Base-by-base conservation (phyloP, 192 early-diverging fungal species). In the Podila epigama region DNA sequence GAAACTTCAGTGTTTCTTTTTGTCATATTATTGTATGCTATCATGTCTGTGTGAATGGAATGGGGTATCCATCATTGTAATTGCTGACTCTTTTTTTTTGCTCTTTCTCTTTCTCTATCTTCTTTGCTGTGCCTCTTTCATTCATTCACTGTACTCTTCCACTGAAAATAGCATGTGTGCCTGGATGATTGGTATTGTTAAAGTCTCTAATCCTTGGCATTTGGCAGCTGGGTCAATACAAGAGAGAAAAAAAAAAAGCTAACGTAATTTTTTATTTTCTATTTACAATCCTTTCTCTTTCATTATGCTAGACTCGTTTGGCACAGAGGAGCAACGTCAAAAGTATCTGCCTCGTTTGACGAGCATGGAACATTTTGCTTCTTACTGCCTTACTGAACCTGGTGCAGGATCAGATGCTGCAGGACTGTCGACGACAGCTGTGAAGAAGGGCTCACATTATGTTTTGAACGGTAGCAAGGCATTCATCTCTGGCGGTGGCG, bases 321-420 rank as follows among this genome's bases (percentile, higher is more conserved):
- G 83, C 32, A 66, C 50, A 50, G 69, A 85, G 25, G 77, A 81
- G 57, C 80, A 86, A 54, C 68, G 70, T 25, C 69, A 78, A 61
- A 87, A 87, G 56, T 97, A 95, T 81, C 84, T 97, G 44, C 88
- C 95, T 11, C 78, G 80, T 50, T 79, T 97, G 34, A 88, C 95
- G 13, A 89, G 89, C 18, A 77, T 87, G 87, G 85, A 91, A 63
- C 83, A 92, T 33, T 83, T 97, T 60, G 95, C 95, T 31, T 96
- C 88, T 61, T 97, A 97, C 86, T 93, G 94, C 84, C 81, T 98
- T 35, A 91, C 93, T 31, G 96, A 98, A 75, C 92, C 95, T 36
- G 90, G 89, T 29, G 90, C 95, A 20, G 96, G 96, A 12, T 87
- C 89, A 7, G 91, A 92, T 72, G 91, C 91, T 36, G 86, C 79